Evolutionary conservation across 108 stramenopile species (phyloP).

Genomic region (Aurantiochytrium sp.): DNA sequence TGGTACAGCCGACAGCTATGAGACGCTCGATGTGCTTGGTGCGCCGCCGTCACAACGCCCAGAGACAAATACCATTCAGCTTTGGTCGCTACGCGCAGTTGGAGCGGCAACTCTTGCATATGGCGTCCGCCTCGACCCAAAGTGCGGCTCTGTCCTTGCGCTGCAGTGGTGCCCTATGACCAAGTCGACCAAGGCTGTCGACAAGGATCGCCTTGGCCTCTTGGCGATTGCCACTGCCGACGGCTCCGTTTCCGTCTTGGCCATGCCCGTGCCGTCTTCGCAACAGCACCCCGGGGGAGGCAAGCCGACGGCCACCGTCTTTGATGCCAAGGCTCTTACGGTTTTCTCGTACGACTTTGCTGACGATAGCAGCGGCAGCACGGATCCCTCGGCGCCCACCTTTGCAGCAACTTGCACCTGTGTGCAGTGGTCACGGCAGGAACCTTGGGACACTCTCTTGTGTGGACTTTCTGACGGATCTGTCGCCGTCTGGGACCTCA

Average conservation of each 20-base stretch:
- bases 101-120: not conserved
- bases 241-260: not conserved
- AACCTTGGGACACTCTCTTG: not conserved
- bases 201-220: not conserved
- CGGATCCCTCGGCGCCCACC: not conserved
- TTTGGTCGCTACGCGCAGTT: not conserved
- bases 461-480: not conserved
- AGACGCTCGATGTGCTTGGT: not conserved
- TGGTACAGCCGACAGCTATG: not conserved
- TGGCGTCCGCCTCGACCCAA: not conserved
- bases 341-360: not conserved
- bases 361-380: not conserved
- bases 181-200: not conserved
- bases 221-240: not conserved
- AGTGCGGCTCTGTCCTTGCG: not conserved
- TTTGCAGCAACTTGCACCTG: not conserved
- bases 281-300: not conserved
- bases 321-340: not conserved
- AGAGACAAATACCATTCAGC: not conserved
- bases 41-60: not conserved
- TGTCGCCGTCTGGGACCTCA: not conserved
- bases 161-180: not conserved
- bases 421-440: not conserved
- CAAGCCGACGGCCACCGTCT: not conserved
- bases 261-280: not conserved